A percentile compares a stretch with the other conserved stretches of the same genome.
Evolutionary conservation across 768 basidiomycete species (phyloP).

Genomic region (Lentinula detonsa): DNA sequence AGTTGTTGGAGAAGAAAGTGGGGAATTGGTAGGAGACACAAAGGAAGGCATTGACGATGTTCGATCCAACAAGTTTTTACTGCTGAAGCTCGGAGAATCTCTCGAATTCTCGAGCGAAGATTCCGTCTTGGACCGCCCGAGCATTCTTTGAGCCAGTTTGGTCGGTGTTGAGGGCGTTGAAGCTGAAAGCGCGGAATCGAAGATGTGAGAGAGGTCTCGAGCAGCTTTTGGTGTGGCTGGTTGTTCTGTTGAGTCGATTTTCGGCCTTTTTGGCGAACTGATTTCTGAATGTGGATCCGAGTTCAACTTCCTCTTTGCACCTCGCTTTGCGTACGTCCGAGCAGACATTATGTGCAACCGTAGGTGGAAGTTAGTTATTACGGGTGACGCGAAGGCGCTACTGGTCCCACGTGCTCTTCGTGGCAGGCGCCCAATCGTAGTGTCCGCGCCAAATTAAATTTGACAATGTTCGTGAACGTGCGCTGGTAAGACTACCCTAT

Average conservation of each 20-base stretch:
- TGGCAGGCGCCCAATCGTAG: too few relatives aligned
- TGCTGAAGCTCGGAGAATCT: conserved; percentile 12
- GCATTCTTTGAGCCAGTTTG: conserved; percentile 65
- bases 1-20: conserved; percentile 14
- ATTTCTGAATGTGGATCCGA: conserved; percentile 3
- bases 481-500: too few relatives aligned
- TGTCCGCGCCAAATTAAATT: too few relatives aligned
- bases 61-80: conserved; percentile 5
- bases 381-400: too few relatives aligned
- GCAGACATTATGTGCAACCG: background rate
- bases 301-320: conserved; percentile 18
- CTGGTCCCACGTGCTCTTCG: too few relatives aligned
- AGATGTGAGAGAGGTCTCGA: conserved; percentile 41
- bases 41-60: conserved; percentile 13
- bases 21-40: conserved; percentile 14
- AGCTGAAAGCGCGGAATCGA: conserved; percentile 27
- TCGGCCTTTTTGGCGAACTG: conserved; percentile 9
- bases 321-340: conserved; percentile 31
- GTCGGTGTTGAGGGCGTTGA: conserved; percentile 25
- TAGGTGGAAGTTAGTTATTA: too few relatives aligned
- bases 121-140: conserved; percentile 62
- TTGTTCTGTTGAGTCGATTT: background rate
- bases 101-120: conserved; percentile 34
- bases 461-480: too few relatives aligned
- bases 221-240: conserved; percentile 18